Base-by-base conservation (phyloP, 768 basidiomycete genomes). In the Boletus tylopilopsis region DNA sequence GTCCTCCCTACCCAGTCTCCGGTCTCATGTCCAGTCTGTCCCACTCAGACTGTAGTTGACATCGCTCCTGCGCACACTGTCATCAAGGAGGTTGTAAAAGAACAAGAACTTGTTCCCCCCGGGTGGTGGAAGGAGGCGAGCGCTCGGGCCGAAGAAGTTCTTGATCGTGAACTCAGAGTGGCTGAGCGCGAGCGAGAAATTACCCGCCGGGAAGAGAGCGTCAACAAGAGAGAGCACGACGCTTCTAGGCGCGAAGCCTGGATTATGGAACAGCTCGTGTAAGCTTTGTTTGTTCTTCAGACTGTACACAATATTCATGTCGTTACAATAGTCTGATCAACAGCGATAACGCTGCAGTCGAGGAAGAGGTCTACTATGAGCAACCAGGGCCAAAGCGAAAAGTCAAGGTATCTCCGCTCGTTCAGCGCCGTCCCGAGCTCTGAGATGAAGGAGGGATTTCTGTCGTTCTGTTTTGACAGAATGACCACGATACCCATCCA, bases 211-310 rank as follows among this genome's bases (percentile, higher is more conserved):
- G 90, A 93, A 68, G 90, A 93, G 63, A 79, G 73, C 42, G 83
- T 92, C 53, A 92, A 92, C 62, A 85, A 87, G 48, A 76, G 90
- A 47, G 90, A 93, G 64, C 86, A 90, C 35, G 90, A 93, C 61
- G 88, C 90, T 46, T 82, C 89, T 42, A 80, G 90, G 58, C 89
- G 90, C 49, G 90, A 93, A 66, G 76, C 73, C 24, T 93, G 90
- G 90, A 91, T 93, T 60, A 91, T 93, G 90, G 91, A 93, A 54
- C 90, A 93, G 60, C 80, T 93, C 30, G 83, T 89, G 91, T 93
- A 74, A 56, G 84, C 73, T 22, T 54, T 44, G 0, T 9, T 32
- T 36, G 10, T 5, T 21, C 23, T 6, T 8, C 6, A 15, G 18
- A 16, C 6, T 1, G 24, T 21, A 19, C n/a, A 32, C 12, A 6